Evolutionary conservation across 2,329 filamentous ascomycete species (phyloP), one percentile per base, ranked within the genome.

Genomic region (Clonostachys chloroleuca): DNA sequence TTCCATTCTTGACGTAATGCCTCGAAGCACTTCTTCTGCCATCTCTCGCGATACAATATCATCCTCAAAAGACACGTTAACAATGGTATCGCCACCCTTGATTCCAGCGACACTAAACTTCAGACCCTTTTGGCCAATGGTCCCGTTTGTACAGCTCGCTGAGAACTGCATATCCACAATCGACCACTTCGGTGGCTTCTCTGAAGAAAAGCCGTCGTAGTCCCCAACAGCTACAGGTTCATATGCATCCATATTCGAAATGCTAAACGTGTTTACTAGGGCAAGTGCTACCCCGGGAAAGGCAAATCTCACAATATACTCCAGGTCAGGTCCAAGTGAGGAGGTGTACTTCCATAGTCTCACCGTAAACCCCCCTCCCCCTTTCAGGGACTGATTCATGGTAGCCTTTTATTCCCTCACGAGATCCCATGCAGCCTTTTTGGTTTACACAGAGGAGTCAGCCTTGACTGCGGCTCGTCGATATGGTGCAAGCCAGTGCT

Each of bases 141-240:
- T 42, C 2, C 48, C 49, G 14, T 51, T 47, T 7, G 47, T 37
- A 6, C 49, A 34, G 1, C 40, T 44, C 7, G 44, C 48, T 5
- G 51, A 55, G n/a, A 52, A 54, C 24, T 49, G 48, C 4, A 54
- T 39, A 16, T 55, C 51, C 13, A 47, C 49, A 18, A 55, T 49
- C 39, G 36, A 49, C 17, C 49, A 47, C 5, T 45, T 24, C 13
- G 39, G 34, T 42, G 41, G 40, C 14, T 41, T 37, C 14, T 30
- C 16, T 30, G 24, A 30, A 30, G 24, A 30, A 30, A 30, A 30
- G 5, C 24, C 43, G 18, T 20, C 10, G 6, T 39, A 6, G 16
- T 5, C 35, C 16, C 5, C 16, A 34, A 10, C 34, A 16, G 18
- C 6, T 14, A 33, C 40, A 10, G 34, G 33, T 20, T 35, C n/a